phyloP scores from a whole-genome alignment of 2,329 filamentous ascomycete genomes.

The Claviceps africana region DNA sequence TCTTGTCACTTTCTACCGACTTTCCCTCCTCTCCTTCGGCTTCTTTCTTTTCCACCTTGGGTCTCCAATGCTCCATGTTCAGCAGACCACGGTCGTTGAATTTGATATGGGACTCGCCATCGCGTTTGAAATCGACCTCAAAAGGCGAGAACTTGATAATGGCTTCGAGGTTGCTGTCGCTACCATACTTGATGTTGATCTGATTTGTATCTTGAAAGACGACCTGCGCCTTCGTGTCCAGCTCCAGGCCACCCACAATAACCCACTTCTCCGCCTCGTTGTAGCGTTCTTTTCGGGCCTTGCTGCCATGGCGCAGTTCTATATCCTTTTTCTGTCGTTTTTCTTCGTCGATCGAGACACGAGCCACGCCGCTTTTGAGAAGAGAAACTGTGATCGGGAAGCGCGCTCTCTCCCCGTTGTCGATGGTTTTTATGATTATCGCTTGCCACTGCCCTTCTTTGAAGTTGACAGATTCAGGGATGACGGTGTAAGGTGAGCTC shows the following conservation, averaged over 20 bases:
- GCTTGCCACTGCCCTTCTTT: conserved; percentile 69
- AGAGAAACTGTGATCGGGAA: conserved; percentile 80
- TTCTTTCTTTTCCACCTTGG: conserved; percentile 65
- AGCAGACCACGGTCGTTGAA: conserved; percentile 82
- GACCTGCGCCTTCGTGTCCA: conserved; percentile 59
- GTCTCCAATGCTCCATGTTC: conserved; percentile 91
- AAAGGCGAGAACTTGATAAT: conserved; percentile 76
- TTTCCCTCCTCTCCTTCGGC: conserved; percentile 41
- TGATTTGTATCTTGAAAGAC: conserved; percentile 50
- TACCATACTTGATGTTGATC: conserved; percentile 68
- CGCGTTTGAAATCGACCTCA: conserved; percentile 70
- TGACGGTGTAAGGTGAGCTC: conserved; percentile 68
- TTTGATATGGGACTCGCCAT: conserved; percentile 68
- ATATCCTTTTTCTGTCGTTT: conserved; percentile 80
- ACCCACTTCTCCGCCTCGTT: conserved; percentile 82
- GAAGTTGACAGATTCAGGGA: conserved; percentile 57
- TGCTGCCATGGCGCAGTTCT: conserved; percentile 70
- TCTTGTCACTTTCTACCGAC: conserved; percentile 28
- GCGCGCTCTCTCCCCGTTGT: conserved; percentile 51
- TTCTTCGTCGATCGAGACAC: conserved; percentile 84
- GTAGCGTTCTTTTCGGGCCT: conserved; percentile 79
- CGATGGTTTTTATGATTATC: conserved; percentile 66
- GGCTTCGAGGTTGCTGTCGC: conserved; percentile 62
- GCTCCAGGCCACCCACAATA: conserved; percentile 64
- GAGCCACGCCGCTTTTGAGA: conserved; percentile 74